Evolutionary conservation across 2,329 filamentous ascomycete genomes (phyloP).

Genomic region (Sarocladium brachiariae): DNA sequence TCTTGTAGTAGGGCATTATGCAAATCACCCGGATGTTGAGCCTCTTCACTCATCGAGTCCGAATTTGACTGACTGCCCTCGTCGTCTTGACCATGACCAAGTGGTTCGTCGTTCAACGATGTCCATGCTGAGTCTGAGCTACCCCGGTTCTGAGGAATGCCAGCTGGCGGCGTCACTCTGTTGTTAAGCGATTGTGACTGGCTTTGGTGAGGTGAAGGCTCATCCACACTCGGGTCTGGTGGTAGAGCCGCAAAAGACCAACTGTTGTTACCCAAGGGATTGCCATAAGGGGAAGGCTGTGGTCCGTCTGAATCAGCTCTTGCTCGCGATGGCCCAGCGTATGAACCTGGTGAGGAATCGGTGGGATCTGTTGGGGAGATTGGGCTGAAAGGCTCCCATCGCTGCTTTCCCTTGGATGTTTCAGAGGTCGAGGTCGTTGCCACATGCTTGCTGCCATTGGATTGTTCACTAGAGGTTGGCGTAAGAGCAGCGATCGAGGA

Average conservation of each 20-base stretch:
- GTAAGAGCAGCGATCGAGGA: constrained; percentile 19
- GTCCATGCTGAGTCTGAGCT: constrained; percentile 1
- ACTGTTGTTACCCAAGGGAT: constrained; percentile 52
- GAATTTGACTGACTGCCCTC: not conserved
- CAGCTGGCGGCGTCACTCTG: not conserved
- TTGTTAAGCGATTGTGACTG: not conserved
- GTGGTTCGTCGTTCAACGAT: not conserved
- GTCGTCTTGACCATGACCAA: not conserved
- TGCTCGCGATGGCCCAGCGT: constrained; percentile 30
- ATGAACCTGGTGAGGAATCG: constrained; percentile 10
- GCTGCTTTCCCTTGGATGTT: constrained; percentile 21
- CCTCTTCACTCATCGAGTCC: not conserved
- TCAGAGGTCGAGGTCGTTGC: not conserved
- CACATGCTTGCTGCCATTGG: not conserved
- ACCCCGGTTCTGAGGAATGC: not conserved
- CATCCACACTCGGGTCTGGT: not conserved
- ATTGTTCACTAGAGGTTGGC: constrained; percentile 18
- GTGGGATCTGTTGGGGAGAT: constrained; percentile 12
- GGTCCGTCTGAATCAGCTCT: constrained; percentile 53
- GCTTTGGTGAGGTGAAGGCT: not conserved
- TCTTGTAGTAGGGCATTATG: not conserved
- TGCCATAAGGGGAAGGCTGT: constrained; percentile 32
- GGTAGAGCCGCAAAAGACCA: constrained; percentile 49
- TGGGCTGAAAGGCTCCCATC: constrained; percentile 5
- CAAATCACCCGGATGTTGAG: not conserved